A percentile compares a stretch with the other conserved stretches of the same genome.
These are phyloP conservation scores for Calonectria pseudoreteaudii DNA, from an alignment of 2,329 filamentous ascomycete genomes.

Conservation along the genomic window DNA sequence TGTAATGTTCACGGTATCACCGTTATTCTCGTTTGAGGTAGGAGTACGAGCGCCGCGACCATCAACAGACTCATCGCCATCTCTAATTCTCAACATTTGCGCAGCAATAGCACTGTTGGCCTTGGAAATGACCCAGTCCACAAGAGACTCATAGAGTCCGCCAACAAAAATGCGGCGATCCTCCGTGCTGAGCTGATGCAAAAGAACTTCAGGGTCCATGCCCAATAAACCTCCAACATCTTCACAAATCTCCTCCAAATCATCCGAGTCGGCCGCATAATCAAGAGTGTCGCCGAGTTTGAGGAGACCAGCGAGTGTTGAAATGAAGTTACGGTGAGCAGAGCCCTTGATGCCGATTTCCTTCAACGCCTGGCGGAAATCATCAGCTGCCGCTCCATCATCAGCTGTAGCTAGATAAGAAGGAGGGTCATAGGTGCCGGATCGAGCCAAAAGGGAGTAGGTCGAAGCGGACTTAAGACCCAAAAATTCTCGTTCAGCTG, in stretches of 20 bases:
- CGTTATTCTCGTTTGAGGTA: constrained; percentile 75
- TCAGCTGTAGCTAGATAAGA: constrained; percentile 92
- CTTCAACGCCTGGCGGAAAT: constrained; percentile 88
- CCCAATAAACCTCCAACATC: constrained; percentile 90
- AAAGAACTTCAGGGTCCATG: constrained; percentile 85
- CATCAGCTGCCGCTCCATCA: constrained; percentile 91
- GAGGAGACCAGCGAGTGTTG: constrained; percentile 84
- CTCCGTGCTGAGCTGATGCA: constrained; percentile 82
- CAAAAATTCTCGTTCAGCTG: constrained; percentile 89
- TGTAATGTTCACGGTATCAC: constrained; percentile 89
- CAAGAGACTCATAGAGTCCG: constrained; percentile 91
- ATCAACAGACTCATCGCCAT: constrained; percentile 75
- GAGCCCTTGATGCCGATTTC: constrained; percentile 94
- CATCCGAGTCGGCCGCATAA: constrained; percentile 85
- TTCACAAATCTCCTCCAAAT: constrained; percentile 86
- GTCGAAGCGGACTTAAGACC: constrained; percentile 80
- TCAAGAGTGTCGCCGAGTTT: constrained; percentile 93
- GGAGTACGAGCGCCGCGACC: constrained; percentile 73
- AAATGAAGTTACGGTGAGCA: constrained; percentile 84
- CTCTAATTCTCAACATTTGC: constrained; percentile 76
- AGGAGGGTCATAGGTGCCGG: constrained; percentile 87
- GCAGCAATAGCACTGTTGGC: constrained; percentile 86
- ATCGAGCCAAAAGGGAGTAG: constrained; percentile 84
- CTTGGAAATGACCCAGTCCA: constrained; percentile 93
- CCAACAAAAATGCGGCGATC: constrained; percentile 86